phyloP scores from a whole-genome alignment of 345 rosid genomes.

The Passiflora organensis region DNA sequence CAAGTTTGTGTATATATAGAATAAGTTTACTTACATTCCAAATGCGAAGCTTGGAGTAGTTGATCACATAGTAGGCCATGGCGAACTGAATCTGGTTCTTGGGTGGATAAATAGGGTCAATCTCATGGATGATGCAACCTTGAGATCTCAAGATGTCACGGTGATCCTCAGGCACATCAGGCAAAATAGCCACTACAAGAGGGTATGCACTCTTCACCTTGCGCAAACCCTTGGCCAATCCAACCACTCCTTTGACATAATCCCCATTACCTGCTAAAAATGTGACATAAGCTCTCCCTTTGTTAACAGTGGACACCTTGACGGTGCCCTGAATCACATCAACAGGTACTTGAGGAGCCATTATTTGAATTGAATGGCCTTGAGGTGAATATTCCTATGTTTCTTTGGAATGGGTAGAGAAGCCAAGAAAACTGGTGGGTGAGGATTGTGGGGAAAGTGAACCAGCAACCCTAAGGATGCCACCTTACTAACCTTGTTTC shows the following conservation, averaged over 20 bases:
- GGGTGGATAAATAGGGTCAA: slow-evolving; percentile 24
- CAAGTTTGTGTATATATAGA: neutral
- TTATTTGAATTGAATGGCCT: neutral
- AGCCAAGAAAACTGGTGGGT: slow-evolving; percentile 1
- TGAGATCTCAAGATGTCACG: slow-evolving; percentile 16
- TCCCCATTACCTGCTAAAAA: slow-evolving; percentile 23
- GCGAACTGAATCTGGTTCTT: slow-evolving; percentile 23
- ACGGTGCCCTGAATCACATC: slow-evolving; percentile 24
- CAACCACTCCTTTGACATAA: slow-evolving; percentile 22
- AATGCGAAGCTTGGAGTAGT: slow-evolving; percentile 23
- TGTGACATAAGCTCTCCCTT: slow-evolving; percentile 36
- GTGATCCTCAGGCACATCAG: slow-evolving; percentile 21
- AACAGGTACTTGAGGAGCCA: slow-evolving; percentile 44
- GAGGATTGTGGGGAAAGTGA: slow-evolving; percentile 34
- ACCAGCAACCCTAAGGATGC: slow-evolving; percentile 20
- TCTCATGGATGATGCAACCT: slow-evolving; percentile 21
- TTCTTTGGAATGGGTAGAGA: neutral
- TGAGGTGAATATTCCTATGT: neutral
- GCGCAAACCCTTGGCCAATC: slow-evolving; percentile 23
- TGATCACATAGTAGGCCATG: slow-evolving; percentile 25
- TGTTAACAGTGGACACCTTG: slow-evolving; percentile 21
- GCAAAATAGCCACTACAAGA: slow-evolving; percentile 21
- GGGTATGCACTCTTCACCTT: slow-evolving; percentile 23
- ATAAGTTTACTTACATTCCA: slow-evolving; percentile 15
- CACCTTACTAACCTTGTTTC: slow-evolving; percentile 29